These are phyloP conservation scores for Protomyces arabidopsidicola DNA, from an alignment of 1,139 yeast genomes.

Conservation along the genomic window DNA sequence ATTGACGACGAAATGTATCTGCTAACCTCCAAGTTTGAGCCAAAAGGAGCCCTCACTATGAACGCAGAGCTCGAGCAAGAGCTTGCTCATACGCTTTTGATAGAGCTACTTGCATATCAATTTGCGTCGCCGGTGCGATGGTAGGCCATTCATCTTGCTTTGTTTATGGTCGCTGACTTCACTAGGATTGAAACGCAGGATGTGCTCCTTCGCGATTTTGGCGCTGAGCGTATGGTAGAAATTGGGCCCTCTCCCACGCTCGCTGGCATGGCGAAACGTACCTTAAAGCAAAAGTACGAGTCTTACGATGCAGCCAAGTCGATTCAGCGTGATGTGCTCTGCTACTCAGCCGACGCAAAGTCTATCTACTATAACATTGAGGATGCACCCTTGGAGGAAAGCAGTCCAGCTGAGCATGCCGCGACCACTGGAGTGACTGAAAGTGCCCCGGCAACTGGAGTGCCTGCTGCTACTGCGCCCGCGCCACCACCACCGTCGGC, in stretches of 20 bases:
- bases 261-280: constrained; percentile 97
- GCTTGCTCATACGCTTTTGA: constrained; percentile 85
- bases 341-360: constrained; percentile 92
- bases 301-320: constrained; percentile 96
- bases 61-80: constrained; percentile 89
- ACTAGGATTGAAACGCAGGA: constrained; percentile 84
- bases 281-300: constrained; percentile 92
- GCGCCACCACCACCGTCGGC: constrained; percentile 58
- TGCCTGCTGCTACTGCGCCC: constrained; percentile 41
- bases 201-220: constrained; percentile 82
- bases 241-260: constrained; percentile 98
- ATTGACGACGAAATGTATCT: too few species aligned
- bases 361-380: constrained; percentile 95
- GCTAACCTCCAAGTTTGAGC: too few species aligned
- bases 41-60: not conserved
- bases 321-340: constrained; percentile 90
- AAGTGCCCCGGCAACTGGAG: constrained; percentile 36
- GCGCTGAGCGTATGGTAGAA: constrained; percentile 91
- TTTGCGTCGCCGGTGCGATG: constrained; percentile 99
- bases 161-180: not conserved
- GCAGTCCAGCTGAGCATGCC: constrained; percentile 41
- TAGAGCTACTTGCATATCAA: constrained; percentile 95
- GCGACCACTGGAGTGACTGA: constrained; percentile 37
- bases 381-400: constrained; percentile 55
- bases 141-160: constrained; percentile 38